Evolutionary conservation across 1,284 basidiomycete species (phyloP).

Genomic region (Neotropicomus parvogracilis): DNA sequence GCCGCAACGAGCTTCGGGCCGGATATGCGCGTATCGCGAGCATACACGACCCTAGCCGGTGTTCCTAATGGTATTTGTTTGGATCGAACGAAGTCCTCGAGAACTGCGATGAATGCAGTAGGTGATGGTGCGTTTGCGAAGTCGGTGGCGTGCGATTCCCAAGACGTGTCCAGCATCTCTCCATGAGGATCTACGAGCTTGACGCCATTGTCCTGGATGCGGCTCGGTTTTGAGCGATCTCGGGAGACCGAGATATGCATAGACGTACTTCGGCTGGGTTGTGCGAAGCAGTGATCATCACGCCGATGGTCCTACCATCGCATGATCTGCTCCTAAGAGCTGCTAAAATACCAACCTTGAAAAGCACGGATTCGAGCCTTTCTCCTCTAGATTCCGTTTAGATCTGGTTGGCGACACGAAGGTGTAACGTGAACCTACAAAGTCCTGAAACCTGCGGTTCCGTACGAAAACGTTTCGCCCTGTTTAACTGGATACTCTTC

Average conservation of each 20-base stretch:
- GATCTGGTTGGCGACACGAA: conserved; percentile 12
- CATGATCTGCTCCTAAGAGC: conserved; percentile 87
- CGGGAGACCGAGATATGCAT: neutral
- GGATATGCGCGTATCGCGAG: conserved; percentile 90
- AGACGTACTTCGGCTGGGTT: conserved; percentile 85
- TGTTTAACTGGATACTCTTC: conserved; percentile 64
- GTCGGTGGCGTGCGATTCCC: conserved; percentile 87
- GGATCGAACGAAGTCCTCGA: conserved; percentile 63
- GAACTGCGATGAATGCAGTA: conserved; percentile 65
- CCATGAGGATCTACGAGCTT: conserved; percentile 97
- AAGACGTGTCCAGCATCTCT: conserved; percentile 97
- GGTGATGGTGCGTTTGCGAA: conserved; percentile 85
- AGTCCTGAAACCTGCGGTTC: conserved; percentile 94
- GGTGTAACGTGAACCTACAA: conserved; percentile 53
- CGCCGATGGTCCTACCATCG: conserved; percentile 88
- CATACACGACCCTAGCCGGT: conserved; percentile 85
- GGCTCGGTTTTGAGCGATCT: conserved; percentile 1
- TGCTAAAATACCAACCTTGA: conserved; percentile 90
- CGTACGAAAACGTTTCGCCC: conserved; percentile 75
- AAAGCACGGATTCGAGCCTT: conserved; percentile 88
- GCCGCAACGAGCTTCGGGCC: conserved; percentile 80
- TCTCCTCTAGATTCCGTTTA: conserved; percentile 53
- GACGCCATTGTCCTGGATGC: conserved; percentile 89
- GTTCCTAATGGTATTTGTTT: conserved; percentile 77
- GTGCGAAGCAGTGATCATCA: conserved; percentile 99